Evolutionary conservation across 176 grass and related monocot species (phyloP), one percentile per base, ranked within the genome.

Genomic region (Cocos nucifera): DNA sequence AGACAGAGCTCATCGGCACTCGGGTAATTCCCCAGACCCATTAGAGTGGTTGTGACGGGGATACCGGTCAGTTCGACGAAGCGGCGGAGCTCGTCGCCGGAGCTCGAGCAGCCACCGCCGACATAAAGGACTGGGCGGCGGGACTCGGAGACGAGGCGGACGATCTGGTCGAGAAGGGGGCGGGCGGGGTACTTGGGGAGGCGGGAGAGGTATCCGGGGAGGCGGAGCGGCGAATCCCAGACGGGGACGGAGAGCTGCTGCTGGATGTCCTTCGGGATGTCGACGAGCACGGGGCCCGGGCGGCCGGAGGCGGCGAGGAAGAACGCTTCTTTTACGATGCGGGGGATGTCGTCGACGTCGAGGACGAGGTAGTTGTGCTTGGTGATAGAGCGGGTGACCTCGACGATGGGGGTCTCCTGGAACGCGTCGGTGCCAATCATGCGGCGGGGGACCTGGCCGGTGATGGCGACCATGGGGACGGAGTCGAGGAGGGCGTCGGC

Each of bases 351-450:
- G 4, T 97, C 87, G 17, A 88, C 67, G 35, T 92, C 67, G 2
- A 97, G 84, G 22, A 91, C 84, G 1, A 92, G 81, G 67, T 98
- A 98, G 28, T 88, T 98, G 70, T 98, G 93, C 75, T 98, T 98
- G 69, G 93, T 98, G 72, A 98, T 92, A 70, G 87, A 92, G 69
- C 87, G 88, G n/a, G 87, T 98, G 59, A 92, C 93, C 85, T 98
- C 93, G 6, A 98, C 93, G 22, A 98, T 98, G 3, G 93, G 93
- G 57, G 93, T 98, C 73, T 98, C 93, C 51, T 98, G 93, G 79
- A 98, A 98, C 56, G 93, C 93, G 48, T 98, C 93, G 4, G 93
- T 98, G 15, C 93, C 93, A 18, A 98, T 92, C 93, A 98, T 92
- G 73, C 93, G 87, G 39, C 93, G 84, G 15, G 93, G 87, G 17